These are phyloP conservation scores for Penicillium maclennaniae DNA, from an alignment of 495 filamentous ascomycete species.

Conservation along the genomic window DNA sequence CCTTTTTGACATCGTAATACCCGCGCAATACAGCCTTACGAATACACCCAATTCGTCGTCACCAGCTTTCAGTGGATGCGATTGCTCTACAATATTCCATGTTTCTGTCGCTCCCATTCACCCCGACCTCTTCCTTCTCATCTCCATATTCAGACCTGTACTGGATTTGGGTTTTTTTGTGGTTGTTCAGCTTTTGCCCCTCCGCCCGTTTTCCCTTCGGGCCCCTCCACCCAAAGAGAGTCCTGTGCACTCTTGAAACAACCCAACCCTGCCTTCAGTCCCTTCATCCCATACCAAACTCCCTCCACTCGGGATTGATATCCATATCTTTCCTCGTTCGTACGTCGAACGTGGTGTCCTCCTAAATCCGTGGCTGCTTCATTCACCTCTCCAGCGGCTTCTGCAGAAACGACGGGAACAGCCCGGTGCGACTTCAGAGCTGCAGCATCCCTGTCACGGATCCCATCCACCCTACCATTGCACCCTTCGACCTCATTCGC, in stretches of 20 bases:
- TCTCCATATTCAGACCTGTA: background rate
- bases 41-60: slow-evolving; percentile 3
- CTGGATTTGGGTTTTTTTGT: slow-evolving; percentile 1
- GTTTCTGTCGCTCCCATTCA: background rate
- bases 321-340: background rate
- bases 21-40: slow-evolving; percentile 5
- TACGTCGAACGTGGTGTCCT: background rate
- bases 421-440: slow-evolving; percentile 27
- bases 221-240: background rate
- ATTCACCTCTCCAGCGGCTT: background rate
- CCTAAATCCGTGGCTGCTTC: background rate
- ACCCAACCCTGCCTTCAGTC: background rate
- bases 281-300: background rate
- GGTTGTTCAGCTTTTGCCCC: background rate
- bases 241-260: slow-evolving; percentile 3
- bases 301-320: background rate
- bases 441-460: slow-evolving; percentile 43
- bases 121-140: slow-evolving; percentile 1
- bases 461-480: slow-evolving; percentile 28
- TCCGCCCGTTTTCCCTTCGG: background rate
- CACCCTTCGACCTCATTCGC: slow-evolving; percentile 27
- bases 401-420: background rate
- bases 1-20: slow-evolving; percentile 1
- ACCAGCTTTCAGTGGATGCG: background rate
- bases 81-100: background rate